Evolutionary conservation across 2,329 filamentous ascomycete species (phyloP), one percentile per base, ranked within the genome.

Genomic region (Colletotrichum sp.): DNA sequence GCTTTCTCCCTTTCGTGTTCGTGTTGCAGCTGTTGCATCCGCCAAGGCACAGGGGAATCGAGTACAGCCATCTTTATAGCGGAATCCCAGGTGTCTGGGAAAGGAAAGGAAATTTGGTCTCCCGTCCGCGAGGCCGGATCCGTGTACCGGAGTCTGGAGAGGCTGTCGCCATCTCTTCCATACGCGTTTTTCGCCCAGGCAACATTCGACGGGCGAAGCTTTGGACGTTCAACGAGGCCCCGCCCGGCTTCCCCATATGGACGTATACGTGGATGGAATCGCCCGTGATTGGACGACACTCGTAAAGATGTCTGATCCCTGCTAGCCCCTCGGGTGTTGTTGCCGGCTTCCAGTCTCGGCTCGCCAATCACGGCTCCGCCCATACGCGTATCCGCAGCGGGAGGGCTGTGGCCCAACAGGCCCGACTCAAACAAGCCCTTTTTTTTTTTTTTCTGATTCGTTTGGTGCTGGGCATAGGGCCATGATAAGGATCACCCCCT

Each of bases 61-160:
- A 55, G 9, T 36, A 30, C 12, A 34, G 56, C 71, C 71, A 69
- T 69, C 56, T 69, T 73, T 73, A 69, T 73, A 73, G 38, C 68
- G 60, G 21, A 36, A 65, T 48, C 58, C n/a, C n/a, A 24, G 36
- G 21, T 7, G 18, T 13, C 26, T 56, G 43, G 43, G 43, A 52
- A 21, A 52, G 28, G 36, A 36, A 15, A 67, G 36, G 64, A 52
- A 15, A 62, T 68, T 61, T 18, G 52, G 6, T 34, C 24, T 24
- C n/a, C n/a, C 15, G 18, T 16, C 12, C 30, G 16, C 58, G 60
- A 55, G 26, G 15, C 16, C 26, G 26, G 30, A 64, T 43, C 13
- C 18, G n/a, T n/a, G 16, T 52, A 52, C 43, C 43, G 43, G n/a
- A 21, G 21, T 38, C 43, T 18, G 30, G 28, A 58, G n/a, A n/a